Base-by-base conservation (phyloP, 2,329 filamentous ascomycete species). In the Trichoderma gracile region DNA sequence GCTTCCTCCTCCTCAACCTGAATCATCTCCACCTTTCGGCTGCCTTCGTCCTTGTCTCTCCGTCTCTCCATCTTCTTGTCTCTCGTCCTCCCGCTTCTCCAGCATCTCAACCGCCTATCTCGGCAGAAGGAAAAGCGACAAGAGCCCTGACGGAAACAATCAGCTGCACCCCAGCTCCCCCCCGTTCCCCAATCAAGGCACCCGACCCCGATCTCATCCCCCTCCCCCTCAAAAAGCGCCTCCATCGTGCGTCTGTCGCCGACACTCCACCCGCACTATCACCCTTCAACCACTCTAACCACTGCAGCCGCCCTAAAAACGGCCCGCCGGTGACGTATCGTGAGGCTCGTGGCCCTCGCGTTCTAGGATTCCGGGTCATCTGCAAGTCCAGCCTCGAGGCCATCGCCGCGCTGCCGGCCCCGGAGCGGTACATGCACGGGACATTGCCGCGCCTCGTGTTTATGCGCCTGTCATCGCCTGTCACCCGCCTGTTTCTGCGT, bases 351-450 rank as follows among this genome's bases (percentile, higher is more conserved):
- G 57, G 59, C 42, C 46, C 56, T 38, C 60, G 53, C 27, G 14
- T 30, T 62, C 53, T 30, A 54, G 65, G 40, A 25, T 30, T 62
- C 53, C 23, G 58, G 65, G 66, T 68, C 60, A 67, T 67, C 66
- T 66, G 67, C 61, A 14, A 38, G 52, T 62, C 42, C 60, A 61
- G 49, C 14, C 56, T 60, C 42, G 40, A 45, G n/a, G 49, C 12
- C 49, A 62, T 62, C 50, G 63, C 56, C 56, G 54, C 49, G 45
- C 52, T 59, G 57, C 30, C 47, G 47, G 45, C 21, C 54, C 27
- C 40, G 46, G 46, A 55, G 30, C 50, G 47, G 50, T 56, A 56
- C 60, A 40, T 63, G 43, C 49, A 38, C 30, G 40, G 43, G 50
- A 63, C 60, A 50, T 55, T 38, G 30, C n/a, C 52, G 52, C 30